Conservation (phyloP, 176 grass and related monocot species). For the maize (Zea mays) region Zm-B73-REFERENCE-NAM-5.0 NC_050105.1:48564001-48564500, state of each 20-base stretch:
- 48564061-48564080: too few relatives aligned
- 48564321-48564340: constrained; percentile 53
- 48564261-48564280: constrained; percentile 44
- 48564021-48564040: too few relatives aligned
- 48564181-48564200: constrained; percentile 44
- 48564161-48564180: constrained; percentile 41
- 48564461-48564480: constrained; percentile 43
- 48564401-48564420: constrained; percentile 25
- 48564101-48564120: too few relatives aligned
- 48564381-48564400: constrained; percentile 1
- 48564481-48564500: constrained; percentile 28
- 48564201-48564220: constrained; percentile 35
- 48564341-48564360: constrained; percentile 71
- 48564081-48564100: too few relatives aligned
- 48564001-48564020: too few relatives aligned
- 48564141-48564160: too few relatives aligned
- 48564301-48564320: constrained; percentile 66
- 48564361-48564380: constrained; percentile 23
- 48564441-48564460: constrained; percentile 27
- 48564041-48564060: too few relatives aligned
- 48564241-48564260: constrained; percentile 67
- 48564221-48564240: constrained; percentile 52
- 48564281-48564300: constrained; percentile 58
- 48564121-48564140: too few relatives aligned
- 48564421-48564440: constrained; percentile 42